These are phyloP conservation scores for Alternaria atra DNA, from an alignment of 2,329 filamentous ascomycete species.

Conservation along the genomic window DNA sequence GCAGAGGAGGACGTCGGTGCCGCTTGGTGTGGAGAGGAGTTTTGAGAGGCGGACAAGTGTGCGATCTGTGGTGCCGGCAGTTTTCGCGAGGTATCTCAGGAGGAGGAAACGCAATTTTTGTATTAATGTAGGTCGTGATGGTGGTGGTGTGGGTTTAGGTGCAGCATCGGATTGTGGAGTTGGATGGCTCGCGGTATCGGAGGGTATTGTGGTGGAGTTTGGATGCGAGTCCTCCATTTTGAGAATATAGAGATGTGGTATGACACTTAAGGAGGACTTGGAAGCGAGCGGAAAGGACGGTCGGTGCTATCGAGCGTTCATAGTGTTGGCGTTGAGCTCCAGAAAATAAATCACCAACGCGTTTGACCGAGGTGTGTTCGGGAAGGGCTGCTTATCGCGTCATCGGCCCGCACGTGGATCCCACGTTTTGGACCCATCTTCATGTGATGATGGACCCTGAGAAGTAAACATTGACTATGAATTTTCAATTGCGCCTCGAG, in stretches of 20 bases:
- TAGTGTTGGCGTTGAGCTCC: conserved; percentile 1
- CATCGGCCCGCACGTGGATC: conserved; percentile 12
- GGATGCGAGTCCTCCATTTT: conserved; percentile 31
- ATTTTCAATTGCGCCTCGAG: background rate
- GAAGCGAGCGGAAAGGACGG: background rate
- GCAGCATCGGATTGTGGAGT: conserved; percentile 19
- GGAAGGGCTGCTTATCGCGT: conserved; percentile 11
- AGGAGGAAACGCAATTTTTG: conserved; percentile 28
- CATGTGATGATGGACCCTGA: conserved; percentile 18
- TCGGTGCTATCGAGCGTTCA: conserved; percentile 9
- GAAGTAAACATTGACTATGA: background rate
- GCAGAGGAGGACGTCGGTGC: conserved; percentile 54
- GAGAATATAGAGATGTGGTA: background rate
- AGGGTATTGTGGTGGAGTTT: conserved; percentile 33
- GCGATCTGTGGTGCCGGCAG: conserved; percentile 40
- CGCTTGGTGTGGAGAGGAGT: conserved; percentile 52
- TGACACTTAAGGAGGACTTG: background rate
- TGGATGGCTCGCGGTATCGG: conserved; percentile 15
- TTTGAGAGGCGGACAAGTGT: conserved; percentile 45
- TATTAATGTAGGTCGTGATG: conserved; percentile 13
- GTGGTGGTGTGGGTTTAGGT: conserved; percentile 15
- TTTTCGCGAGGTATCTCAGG: conserved; percentile 27
- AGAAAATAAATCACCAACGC: conserved; percentile 5
- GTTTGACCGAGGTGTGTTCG: conserved; percentile 21
- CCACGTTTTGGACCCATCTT: background rate